A percentile compares a stretch with the other conserved stretches of the same genome.
Evolutionary conservation across 495 filamentous ascomycete genomes (phyloP).

Genomic region (Letharia columbiana): DNA sequence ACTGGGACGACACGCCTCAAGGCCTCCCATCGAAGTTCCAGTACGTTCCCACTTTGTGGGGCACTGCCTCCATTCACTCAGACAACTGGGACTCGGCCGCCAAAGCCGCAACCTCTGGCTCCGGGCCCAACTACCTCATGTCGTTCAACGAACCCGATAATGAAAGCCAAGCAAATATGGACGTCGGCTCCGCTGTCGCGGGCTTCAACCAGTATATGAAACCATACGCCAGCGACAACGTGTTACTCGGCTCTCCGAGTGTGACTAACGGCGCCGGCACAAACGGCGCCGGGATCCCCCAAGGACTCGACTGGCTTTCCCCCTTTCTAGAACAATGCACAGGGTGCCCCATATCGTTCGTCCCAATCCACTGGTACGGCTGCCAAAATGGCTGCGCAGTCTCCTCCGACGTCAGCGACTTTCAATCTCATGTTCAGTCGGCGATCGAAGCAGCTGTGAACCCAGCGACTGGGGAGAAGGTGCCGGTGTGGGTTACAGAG

Average conservation of each 20-base stretch:
- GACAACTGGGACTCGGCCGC: conserved; percentile 53
- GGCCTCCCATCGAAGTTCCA: conserved; percentile 41
- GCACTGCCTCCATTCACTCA: conserved; percentile 25
- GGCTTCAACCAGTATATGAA: conserved; percentile 61
- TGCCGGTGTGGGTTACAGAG: conserved; percentile 73
- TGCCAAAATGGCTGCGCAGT: conserved; percentile 29
- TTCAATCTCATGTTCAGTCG: conserved; percentile 50
- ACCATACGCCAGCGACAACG: conserved; percentile 50
- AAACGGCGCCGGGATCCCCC: conserved; percentile 38
- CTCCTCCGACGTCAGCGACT: conserved; percentile 35
- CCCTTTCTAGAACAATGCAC: conserved; percentile 52
- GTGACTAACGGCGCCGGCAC: conserved; percentile 59
- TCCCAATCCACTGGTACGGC: conserved; percentile 64
- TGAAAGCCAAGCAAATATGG: conserved; percentile 55
- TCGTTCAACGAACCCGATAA: conserved; percentile 87
- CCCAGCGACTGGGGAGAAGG: conserved; percentile 31
- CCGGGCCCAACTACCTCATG: conserved; percentile 45
- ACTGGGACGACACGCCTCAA: conserved; percentile 54
- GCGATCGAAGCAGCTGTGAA: conserved; percentile 33
- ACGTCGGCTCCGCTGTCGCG: conserved; percentile 47
- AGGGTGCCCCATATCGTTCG: conserved; percentile 54
- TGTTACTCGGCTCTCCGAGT: conserved; percentile 61
- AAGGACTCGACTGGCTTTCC: conserved; percentile 56
- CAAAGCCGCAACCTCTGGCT: conserved; percentile 29
- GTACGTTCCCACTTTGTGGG: conserved; percentile 75